phyloP scores from a whole-genome alignment of 768 basidiomycete genomes.

The Cyclocybe aegerita region DNA sequence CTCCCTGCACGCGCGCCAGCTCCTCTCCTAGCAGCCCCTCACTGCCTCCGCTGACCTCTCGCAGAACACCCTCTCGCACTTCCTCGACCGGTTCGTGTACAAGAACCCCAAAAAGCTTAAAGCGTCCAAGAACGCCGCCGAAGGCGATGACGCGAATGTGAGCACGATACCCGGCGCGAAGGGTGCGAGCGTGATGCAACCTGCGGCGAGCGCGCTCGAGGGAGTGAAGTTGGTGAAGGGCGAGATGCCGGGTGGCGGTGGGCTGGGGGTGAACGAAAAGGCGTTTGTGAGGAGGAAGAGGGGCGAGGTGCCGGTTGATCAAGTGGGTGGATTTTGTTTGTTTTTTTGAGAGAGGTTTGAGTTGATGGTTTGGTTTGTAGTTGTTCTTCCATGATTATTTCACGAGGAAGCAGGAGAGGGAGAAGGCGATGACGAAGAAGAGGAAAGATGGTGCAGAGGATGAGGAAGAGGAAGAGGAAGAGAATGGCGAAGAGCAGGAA shows the following conservation, averaged over 20 bases:
- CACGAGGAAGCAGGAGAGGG: constrained; percentile 61
- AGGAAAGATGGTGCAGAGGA: constrained; percentile 31
- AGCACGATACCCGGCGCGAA: constrained; percentile 71
- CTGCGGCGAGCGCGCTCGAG: constrained; percentile 68
- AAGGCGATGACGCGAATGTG: constrained; percentile 28
- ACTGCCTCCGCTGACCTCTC: constrained; percentile 87
- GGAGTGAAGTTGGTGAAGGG: constrained; percentile 74
- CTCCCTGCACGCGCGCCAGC: constrained; percentile 80
- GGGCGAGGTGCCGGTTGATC: constrained; percentile 82
- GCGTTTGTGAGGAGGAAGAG: constrained; percentile 68
- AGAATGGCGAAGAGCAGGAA: constrained; percentile 38
- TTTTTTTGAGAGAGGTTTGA: not conserved
- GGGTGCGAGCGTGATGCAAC: constrained; percentile 90
- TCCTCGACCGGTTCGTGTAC: constrained; percentile 96
- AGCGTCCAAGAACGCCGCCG: constrained; percentile 29
- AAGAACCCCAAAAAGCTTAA: constrained; percentile 84
- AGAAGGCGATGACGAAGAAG: constrained; percentile 45
- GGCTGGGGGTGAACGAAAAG: constrained; percentile 66
- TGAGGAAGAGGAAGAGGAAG: constrained; percentile 37
- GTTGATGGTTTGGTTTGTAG: constrained; percentile 32
- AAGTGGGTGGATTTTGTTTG: constrained; percentile 45
- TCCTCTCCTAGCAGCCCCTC: constrained; percentile 69
- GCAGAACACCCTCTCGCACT: constrained; percentile 90
- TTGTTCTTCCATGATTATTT: constrained; percentile 94
- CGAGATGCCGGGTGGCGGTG: constrained; percentile 39